Evolutionary conservation across 2,329 filamentous ascomycete species (phyloP).

Genomic region (Elsinoe necatrix): DNA sequence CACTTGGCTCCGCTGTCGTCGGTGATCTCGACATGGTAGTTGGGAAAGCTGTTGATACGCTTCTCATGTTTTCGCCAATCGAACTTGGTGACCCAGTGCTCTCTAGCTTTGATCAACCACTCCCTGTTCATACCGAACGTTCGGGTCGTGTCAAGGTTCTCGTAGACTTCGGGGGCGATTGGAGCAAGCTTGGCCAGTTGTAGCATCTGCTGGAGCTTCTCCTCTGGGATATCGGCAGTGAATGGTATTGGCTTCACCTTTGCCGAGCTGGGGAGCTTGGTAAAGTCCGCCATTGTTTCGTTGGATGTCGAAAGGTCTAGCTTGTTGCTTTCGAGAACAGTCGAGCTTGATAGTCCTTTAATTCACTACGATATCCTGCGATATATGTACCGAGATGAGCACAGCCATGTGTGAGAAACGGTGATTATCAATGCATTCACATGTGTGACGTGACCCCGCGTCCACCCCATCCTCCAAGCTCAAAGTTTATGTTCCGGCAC

Average conservation of each 20-base stretch:
- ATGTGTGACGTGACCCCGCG: conserved; percentile 9
- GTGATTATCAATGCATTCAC: conserved; percentile 7
- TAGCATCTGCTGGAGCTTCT: conserved; percentile 39
- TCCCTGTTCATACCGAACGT: conserved; percentile 40
- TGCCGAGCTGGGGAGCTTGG: conserved; percentile 30
- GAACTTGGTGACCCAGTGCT: conserved; percentile 29
- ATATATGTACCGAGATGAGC: not conserved
- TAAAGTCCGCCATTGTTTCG: conserved; percentile 22
- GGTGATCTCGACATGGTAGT: conserved; percentile 39
- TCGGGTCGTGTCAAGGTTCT: conserved; percentile 38
- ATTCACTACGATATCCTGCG: not conserved
- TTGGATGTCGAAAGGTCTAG: not conserved
- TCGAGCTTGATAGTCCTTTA: not conserved
- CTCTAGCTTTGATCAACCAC: conserved; percentile 38
- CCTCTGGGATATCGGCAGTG: conserved; percentile 35
- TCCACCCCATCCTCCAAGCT: not conserved
- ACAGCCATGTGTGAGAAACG: not conserved
- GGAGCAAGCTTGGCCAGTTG: conserved; percentile 41
- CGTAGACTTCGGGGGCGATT: conserved; percentile 42
- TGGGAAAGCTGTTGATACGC: conserved; percentile 43
- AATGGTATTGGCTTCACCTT: conserved; percentile 36
- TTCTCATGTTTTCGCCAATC: conserved; percentile 35
- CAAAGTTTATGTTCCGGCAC: not conserved
- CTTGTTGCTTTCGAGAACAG: not conserved
- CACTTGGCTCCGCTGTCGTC: conserved; percentile 32